Evolutionary conservation across 2,329 filamentous ascomycete genomes (phyloP), one percentile per base, ranked within the genome.

Genomic region (Fusarium incarnatum): DNA sequence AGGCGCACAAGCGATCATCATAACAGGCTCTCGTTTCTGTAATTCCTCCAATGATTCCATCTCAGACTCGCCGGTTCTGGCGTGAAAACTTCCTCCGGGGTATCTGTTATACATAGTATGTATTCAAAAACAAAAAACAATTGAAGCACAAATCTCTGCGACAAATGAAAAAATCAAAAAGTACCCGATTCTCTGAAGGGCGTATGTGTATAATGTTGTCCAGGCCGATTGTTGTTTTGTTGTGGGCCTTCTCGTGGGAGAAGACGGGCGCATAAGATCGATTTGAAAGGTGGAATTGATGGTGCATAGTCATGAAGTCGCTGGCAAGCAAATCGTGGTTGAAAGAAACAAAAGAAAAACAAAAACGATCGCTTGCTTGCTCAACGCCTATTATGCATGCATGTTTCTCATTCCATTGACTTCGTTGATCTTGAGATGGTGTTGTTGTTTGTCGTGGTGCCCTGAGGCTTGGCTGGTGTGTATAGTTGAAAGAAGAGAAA

Each of bases 91-190:
- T 64, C 70, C 60, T 68, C 60, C 48, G 70, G 73, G 73, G 73
- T 75, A 75, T 75, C 72, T 75, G 72, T 74, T 75, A 59, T 75
- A 75, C 73, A 75, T 69, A 59, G 30, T 67, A 66, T 71, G 53
- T 64, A 68, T 73, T 63, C 66, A 64, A 70, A 74, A 63, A 10
- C 48, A 63, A 64, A 46, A 41, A 45, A 60, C 66, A 54, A 61
- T 37, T 37, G 34, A 65, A 58, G 54, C 58, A 30, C 55, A 60
- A 65, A 64, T 69, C 25, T 65, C 52, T 49, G 53, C 30, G 47
- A 73, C 67, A 73, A 75, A 75, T 64, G 69, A 70, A 67, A 74
- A 54, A 45, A 18, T 25, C 9, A 40, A 64, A 64, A 56, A 54
- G 44, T 27, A 16, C 62, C 67, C 61, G 13, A 34, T 27, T 37